A percentile compares a stretch with the other conserved stretches of the same genome.
These are phyloP conservation scores for Mycosphaerella arachidis DNA, from an alignment of 2,329 filamentous ascomycete species.

Conservation along the genomic window DNA sequence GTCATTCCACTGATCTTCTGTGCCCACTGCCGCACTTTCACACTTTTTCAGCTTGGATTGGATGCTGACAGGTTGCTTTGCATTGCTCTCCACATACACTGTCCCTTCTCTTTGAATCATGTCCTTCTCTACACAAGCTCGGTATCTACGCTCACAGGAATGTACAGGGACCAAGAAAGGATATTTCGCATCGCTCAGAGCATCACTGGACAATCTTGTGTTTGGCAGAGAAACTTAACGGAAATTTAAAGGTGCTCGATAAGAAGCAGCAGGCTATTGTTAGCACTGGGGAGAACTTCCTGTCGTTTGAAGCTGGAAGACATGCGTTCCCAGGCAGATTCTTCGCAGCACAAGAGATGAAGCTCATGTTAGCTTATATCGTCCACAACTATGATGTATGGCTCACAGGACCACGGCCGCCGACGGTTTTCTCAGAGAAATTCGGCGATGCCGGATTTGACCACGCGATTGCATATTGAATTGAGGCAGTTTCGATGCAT, in stretches of 20 bases:
- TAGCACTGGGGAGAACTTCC: slow-evolving; percentile 19
- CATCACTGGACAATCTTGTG: neutral
- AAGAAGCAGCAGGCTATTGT: slow-evolving; percentile 13
- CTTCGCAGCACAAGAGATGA: slow-evolving; percentile 40
- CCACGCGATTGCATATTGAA: neutral
- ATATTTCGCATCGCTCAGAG: neutral
- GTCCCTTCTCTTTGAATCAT: neutral
- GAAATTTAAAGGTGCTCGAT: slow-evolving; percentile 4
- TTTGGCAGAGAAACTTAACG: slow-evolving; percentile 1
- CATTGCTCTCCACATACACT: neutral
- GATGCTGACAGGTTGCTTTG: neutral
- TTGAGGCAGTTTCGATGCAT: neutral
- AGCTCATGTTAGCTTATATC: slow-evolving; percentile 42
- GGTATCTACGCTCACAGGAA: neutral
- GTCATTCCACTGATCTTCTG: neutral
- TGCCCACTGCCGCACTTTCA: neutral
- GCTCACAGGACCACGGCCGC: slow-evolving; percentile 10
- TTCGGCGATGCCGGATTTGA: neutral
- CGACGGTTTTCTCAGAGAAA: neutral
- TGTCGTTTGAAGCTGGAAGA: slow-evolving; percentile 23
- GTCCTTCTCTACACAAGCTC: neutral
- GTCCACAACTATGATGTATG: slow-evolving; percentile 40
- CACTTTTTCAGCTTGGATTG: neutral
- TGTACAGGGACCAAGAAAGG: neutral
- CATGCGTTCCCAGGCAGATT: slow-evolving; percentile 28